These are phyloP conservation scores for Balakata baccata DNA, from an alignment of 345 rosid genomes.

Conservation along the genomic window DNA sequence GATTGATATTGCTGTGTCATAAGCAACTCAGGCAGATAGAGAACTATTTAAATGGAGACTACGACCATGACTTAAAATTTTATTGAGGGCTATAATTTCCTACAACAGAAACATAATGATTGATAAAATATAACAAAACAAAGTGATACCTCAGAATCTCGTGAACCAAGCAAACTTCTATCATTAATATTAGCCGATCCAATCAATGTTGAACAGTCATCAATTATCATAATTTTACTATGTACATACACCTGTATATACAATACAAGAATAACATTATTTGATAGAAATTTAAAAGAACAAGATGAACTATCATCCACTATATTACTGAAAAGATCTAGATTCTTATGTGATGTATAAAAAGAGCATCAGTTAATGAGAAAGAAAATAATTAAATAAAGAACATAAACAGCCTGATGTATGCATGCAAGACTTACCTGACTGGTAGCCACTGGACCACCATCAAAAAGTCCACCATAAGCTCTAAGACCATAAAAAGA, in stretches of 20 bases:
- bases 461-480: constrained; percentile 75
- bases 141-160: constrained; percentile 90
- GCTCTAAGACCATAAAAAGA: constrained; percentile 95
- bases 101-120: neutral
- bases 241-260: constrained; percentile 82
- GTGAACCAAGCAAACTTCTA: constrained; percentile 93
- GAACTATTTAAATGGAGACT: no score
- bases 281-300: neutral
- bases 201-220: constrained; percentile 63
- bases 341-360: neutral
- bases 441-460: constrained; percentile 87
- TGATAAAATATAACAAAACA: neutral
- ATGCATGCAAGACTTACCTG: constrained; percentile 49
- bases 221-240: constrained; percentile 90
- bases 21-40: no score
- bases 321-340: neutral
- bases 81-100: neutral
- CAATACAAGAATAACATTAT: constrained; percentile 3
- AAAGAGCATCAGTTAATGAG: neutral
- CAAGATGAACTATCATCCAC: neutral
- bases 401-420: neutral
- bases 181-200: constrained; percentile 98
- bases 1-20: no score
- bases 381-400: neutral
- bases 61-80: no score